These are phyloP conservation scores for Ophiostoma pallidulum DNA, from an alignment of 2,329 filamentous ascomycete species.

Conservation along the genomic window DNA sequence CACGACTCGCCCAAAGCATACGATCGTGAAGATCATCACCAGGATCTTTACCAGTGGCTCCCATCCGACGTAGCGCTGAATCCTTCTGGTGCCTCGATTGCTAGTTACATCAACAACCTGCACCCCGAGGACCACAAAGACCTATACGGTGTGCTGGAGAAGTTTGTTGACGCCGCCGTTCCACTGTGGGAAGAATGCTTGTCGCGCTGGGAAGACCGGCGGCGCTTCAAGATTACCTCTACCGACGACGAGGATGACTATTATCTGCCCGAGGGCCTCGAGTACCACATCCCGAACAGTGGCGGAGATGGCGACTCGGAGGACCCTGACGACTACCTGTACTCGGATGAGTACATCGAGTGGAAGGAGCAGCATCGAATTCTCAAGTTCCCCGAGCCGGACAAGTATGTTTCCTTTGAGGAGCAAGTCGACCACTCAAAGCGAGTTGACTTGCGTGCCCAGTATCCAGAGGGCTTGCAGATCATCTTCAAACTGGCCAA, in stretches of 20 bases:
- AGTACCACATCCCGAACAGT: not conserved
- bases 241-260: slow-evolving; percentile 14
- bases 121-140: slow-evolving; percentile 27
- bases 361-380: slow-evolving; percentile 8
- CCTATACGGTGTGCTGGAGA: slow-evolving; percentile 28
- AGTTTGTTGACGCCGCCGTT: slow-evolving; percentile 27
- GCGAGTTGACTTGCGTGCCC: slow-evolving; percentile 4
- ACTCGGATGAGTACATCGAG: slow-evolving; percentile 6
- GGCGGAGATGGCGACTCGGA: slow-evolving; percentile 4
- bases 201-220: slow-evolving; percentile 5
- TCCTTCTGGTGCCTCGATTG: slow-evolving; percentile 23
- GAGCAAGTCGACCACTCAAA: not conserved
- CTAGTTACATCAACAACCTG: slow-evolving; percentile 38
- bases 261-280: slow-evolving; percentile 8
- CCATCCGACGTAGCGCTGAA: slow-evolving; percentile 28
- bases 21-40: too few relatives aligned
- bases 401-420: slow-evolving; percentile 3
- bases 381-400: slow-evolving; percentile 12
- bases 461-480: slow-evolving; percentile 35
- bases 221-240: not conserved
- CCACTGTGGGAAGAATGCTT: slow-evolving; percentile 31
- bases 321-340: slow-evolving; percentile 4
- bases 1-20: not conserved
- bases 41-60: slow-evolving; percentile 24
- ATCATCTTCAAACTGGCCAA: slow-evolving; percentile 54